Evolutionary conservation across 2,329 filamentous ascomycete genomes (phyloP).

Genomic region (Pseudogymnoascus sp.): DNA sequence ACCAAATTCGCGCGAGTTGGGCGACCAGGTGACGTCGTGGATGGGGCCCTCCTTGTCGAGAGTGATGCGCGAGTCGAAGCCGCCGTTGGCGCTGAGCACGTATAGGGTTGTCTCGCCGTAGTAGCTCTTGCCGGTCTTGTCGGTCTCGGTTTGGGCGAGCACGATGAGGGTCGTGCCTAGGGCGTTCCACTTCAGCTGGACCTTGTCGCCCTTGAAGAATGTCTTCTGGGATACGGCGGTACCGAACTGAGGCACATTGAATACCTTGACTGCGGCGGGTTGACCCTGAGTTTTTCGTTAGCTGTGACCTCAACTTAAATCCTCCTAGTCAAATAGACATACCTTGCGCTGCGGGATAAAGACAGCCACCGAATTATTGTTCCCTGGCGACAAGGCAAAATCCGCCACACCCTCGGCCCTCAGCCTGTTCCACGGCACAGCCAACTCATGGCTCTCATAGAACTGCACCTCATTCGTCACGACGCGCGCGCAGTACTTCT

Average conservation of each 20-base stretch:
- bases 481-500: conserved; percentile 83
- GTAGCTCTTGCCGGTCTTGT: conserved; percentile 98
- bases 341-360: conserved; percentile 96
- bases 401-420: conserved; percentile 82
- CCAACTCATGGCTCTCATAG: conserved; percentile 79
- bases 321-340: conserved; percentile 22
- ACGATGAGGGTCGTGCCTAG: conserved; percentile 87
- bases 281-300: conserved; percentile 56
- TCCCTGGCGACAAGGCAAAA: conserved; percentile 83
- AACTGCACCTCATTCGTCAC: conserved; percentile 98
- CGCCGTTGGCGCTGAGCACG: conserved; percentile 82
- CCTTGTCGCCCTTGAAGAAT: conserved; percentile 99
- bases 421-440: conserved; percentile 90
- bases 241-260: conserved; percentile 81
- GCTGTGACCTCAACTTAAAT: not conserved
- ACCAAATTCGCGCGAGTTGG: conserved; percentile 94
- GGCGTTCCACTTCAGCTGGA: conserved; percentile 96
- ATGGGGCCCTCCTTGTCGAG: conserved; percentile 97
- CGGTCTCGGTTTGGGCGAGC: conserved; percentile 93
- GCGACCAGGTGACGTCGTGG: conserved; percentile 97
- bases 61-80: conserved; percentile 84
- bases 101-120: conserved; percentile 98
- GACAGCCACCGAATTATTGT: conserved; percentile 86
- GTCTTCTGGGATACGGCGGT: conserved; percentile 89
- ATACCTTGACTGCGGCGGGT: conserved; percentile 90